Evolutionary conservation across 176 grass and related monocot genomes (phyloP).

Genomic region (Raddia distichophylla): DNA sequence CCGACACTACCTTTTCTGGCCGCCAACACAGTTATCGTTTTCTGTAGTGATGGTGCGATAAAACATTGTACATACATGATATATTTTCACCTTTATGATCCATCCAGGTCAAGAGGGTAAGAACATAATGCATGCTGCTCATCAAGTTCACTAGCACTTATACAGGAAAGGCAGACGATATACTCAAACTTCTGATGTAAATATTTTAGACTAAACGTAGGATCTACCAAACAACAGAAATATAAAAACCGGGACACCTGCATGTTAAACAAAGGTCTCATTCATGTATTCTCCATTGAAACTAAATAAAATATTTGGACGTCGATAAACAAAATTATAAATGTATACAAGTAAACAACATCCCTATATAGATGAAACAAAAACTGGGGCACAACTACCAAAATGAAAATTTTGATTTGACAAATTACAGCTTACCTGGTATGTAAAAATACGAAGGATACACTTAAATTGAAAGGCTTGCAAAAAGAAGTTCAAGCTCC

Average conservation of each 20-base stretch:
- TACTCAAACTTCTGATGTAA: not conserved
- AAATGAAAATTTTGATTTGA: conserved; percentile 6
- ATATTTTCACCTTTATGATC: not conserved
- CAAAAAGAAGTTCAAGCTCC: conserved; percentile 87
- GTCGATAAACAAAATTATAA: not conserved
- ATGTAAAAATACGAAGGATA: conserved; percentile 27
- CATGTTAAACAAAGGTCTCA: conserved; percentile 11
- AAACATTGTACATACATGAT: not conserved
- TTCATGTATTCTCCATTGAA: not conserved
- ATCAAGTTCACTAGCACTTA: not conserved
- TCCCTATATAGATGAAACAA: not conserved
- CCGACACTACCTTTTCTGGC: too few relatives aligned
- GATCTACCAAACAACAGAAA: not conserved
- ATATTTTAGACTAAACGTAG: not conserved
- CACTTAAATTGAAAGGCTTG: conserved; percentile 72
- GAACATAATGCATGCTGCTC: not conserved
- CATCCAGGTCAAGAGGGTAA: not conserved
- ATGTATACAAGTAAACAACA: conserved; percentile 2
- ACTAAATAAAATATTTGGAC: not conserved
- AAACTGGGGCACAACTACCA: not conserved
- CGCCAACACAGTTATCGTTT: too few relatives aligned
- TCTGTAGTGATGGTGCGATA: not conserved
- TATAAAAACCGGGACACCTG: conserved; percentile 16
- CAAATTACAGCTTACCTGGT: conserved; percentile 32
- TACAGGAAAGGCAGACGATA: not conserved